A percentile compares a stretch with the other conserved stretches of the same genome.
phyloP scores from a whole-genome alignment of 2,329 filamentous ascomycete genomes.

The Trichoderma harzianum region DNA sequence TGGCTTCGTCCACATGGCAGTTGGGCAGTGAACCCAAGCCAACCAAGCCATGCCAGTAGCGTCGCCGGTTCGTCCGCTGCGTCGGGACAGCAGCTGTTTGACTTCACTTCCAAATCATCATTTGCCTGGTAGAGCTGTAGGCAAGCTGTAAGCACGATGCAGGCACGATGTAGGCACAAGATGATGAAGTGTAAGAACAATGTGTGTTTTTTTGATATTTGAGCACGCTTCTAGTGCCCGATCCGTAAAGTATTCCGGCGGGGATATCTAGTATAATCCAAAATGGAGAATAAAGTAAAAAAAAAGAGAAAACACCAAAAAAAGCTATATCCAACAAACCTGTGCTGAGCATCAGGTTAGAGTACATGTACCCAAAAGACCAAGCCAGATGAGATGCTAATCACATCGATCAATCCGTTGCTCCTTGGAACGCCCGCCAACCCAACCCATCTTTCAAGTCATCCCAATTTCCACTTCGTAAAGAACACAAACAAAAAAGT shows the following conservation, averaged over 20 bases:
- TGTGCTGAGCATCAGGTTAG: slow-evolving; percentile 2
- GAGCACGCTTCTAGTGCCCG: slow-evolving; percentile 11
- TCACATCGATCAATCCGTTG: slow-evolving; percentile 15
- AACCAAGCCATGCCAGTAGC: slow-evolving; percentile 7
- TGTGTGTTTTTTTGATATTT: background rate
- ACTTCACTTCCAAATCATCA: background rate
- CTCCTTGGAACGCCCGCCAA: slow-evolving; percentile 18
- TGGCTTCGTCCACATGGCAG: slow-evolving; percentile 9
- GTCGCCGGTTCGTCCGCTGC: slow-evolving; percentile 1
- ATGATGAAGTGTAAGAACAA: background rate
- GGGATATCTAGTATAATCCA: slow-evolving; percentile 18
- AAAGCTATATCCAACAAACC: slow-evolving; percentile 13
- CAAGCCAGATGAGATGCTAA: slow-evolving; percentile 14
- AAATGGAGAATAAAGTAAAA: background rate
- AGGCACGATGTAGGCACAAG: background rate
- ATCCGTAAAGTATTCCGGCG: slow-evolving; percentile 11
- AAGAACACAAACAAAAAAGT: background rate
- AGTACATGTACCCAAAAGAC: slow-evolving; percentile 8
- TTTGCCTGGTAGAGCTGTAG: background rate
- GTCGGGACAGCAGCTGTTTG: background rate
- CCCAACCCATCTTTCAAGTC: slow-evolving; percentile 11
- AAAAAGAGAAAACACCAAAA: background rate
- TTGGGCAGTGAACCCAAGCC: background rate
- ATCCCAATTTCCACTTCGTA: slow-evolving; percentile 10
- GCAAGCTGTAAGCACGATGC: background rate